phyloP scores from a whole-genome alignment of 1,284 basidiomycete species.

The Marasmius oreades region DNA sequence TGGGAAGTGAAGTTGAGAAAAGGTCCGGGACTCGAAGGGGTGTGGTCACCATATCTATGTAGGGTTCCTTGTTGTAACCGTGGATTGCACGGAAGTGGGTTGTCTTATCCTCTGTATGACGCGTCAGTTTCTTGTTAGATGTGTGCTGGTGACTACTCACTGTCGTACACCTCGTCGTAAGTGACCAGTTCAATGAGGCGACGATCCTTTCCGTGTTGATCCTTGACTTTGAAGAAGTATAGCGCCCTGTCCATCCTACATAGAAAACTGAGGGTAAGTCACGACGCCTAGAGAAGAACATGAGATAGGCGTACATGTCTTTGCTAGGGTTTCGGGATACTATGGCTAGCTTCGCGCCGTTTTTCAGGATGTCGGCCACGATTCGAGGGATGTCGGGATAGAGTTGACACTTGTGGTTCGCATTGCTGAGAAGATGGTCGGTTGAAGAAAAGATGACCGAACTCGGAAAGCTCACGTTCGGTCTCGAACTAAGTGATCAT shows the following conservation, averaged over 20 bases:
- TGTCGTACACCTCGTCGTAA: conserved; percentile 13
- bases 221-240: neutral
- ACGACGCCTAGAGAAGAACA: neutral
- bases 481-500: neutral
- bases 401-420: conserved; percentile 3
- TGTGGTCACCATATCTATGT: conserved; percentile 10
- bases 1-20: neutral
- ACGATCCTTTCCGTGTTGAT: neutral
- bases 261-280: neutral
- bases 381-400: conserved; percentile 13
- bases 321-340: conserved; percentile 16
- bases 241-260: neutral
- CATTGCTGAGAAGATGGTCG: neutral
- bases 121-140: neutral
- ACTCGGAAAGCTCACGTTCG: neutral
- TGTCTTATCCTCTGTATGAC: neutral
- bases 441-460: neutral
- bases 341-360: conserved; percentile 15
- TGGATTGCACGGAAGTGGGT: conserved; percentile 12
- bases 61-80: conserved; percentile 10
- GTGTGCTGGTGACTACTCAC: conserved; percentile 3
- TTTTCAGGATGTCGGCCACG: conserved; percentile 12
- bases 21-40: neutral
- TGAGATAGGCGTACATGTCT: conserved; percentile 6
- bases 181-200: neutral